Base-by-base conservation (phyloP, 2,329 filamentous ascomycete species). In the Paraconiothyrium brasiliense region DNA sequence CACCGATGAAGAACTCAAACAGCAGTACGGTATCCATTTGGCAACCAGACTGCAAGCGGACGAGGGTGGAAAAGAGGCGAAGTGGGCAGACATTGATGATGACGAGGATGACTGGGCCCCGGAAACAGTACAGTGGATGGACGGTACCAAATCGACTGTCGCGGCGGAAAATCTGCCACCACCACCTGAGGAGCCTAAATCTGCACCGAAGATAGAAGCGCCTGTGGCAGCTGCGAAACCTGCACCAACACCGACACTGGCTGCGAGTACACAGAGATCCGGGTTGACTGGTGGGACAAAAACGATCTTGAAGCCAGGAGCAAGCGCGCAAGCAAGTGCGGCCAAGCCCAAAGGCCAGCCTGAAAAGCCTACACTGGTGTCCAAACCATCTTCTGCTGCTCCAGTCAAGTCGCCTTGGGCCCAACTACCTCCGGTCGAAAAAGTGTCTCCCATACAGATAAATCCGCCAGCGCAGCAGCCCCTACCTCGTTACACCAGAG, bases 361-460 rank as follows among this genome's bases (percentile, higher is more conserved):
- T 10, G 90, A 92, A 58, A 93, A 91, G 75, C 89, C 90, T 35
- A 90, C 89, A 0, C 79, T 93, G 4, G 89, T 93, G 46, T 86
- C 90, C 9, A 94, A 93, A 73, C 89, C 90, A 16, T 87, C 89
- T 1, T 84, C 86, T 4, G 86, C 90, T 9, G 85, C 89, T 0
- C 90, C 93, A 0, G 86, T 89, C 30, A 97, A 97, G 75, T 97
- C 94, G 4, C 94, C 94, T 4, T 98, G 94, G 94, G 94, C 94
- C 27, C 76, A 90, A 37, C 81, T 98, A 32, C 94, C 94, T 14
- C 92, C 93, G 0, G 87, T 97, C 7, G 93, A 97, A 11, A 94
- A 90, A 75, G 86, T 90, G 0, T 88, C 93, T 1, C 93, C 92
- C 0, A 81, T 89, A 16, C 79, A 85, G 7, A 84, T 89, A 62